These are phyloP conservation scores for Alternaria arbusti DNA, from an alignment of 2,329 filamentous ascomycete species.

Conservation along the genomic window DNA sequence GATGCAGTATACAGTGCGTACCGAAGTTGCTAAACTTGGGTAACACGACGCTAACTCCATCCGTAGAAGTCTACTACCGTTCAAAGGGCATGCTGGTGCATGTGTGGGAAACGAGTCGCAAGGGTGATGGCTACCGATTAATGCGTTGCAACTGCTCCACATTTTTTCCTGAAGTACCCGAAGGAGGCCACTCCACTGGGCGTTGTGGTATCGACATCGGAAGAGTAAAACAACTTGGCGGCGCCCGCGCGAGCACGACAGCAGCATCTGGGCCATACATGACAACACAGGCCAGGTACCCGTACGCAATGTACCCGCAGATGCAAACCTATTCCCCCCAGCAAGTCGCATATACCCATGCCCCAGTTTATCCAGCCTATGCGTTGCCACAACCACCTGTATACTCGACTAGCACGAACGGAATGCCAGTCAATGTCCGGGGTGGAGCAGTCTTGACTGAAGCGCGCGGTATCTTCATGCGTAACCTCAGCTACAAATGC, in stretches of 20 bases:
- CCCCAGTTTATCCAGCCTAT: slow-evolving; percentile 27
- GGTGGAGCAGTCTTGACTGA: slow-evolving; percentile 46
- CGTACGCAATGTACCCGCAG: slow-evolving; percentile 31
- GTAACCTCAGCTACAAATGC: slow-evolving; percentile 37
- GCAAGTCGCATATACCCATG: slow-evolving; percentile 20
- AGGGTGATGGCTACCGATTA: slow-evolving; percentile 32
- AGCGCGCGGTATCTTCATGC: slow-evolving; percentile 47
- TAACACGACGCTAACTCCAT: slow-evolving; percentile 2
- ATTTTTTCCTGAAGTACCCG: slow-evolving; percentile 31
- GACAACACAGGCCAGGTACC: slow-evolving; percentile 25
- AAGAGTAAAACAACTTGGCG: slow-evolving; percentile 31
- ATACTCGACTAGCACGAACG: slow-evolving; percentile 40
- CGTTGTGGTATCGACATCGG: slow-evolving; percentile 40
- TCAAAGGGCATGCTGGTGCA: slow-evolving; percentile 39
- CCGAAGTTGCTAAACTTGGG: background rate
- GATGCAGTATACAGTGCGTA: slow-evolving; percentile 42
- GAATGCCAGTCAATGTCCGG: slow-evolving; percentile 47
- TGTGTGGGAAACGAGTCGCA: slow-evolving; percentile 40
- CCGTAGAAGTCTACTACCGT: slow-evolving; percentile 28
- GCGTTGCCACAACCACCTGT: slow-evolving; percentile 22
- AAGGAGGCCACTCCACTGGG: slow-evolving; percentile 34
- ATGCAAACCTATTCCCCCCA: slow-evolving; percentile 24
- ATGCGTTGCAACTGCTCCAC: slow-evolving; percentile 45
- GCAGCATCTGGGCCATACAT: slow-evolving; percentile 22
- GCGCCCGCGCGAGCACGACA: slow-evolving; percentile 8